These are phyloP conservation scores for Diaporthe vaccinii DNA, from an alignment of 2,329 filamentous ascomycete genomes.

Conservation along the genomic window DNA sequence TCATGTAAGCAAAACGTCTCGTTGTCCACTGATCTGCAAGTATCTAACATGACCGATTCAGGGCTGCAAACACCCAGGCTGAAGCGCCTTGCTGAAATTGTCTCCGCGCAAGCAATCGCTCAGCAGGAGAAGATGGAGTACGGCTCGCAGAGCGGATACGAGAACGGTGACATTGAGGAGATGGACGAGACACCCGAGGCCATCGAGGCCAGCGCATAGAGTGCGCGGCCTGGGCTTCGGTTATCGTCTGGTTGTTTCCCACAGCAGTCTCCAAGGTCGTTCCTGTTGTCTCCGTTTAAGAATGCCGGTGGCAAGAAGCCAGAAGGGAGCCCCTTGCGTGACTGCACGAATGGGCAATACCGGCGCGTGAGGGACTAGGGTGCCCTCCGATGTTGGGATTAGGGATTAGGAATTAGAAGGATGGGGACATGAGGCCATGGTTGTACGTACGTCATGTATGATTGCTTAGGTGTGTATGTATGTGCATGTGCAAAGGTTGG, in stretches of 20 bases:
- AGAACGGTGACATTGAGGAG: slow-evolving; percentile 60
- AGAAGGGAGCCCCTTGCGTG: slow-evolving; percentile 37
- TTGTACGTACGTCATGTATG: slow-evolving; percentile 39
- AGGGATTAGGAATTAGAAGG: slow-evolving; percentile 26
- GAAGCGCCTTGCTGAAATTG: slow-evolving; percentile 97
- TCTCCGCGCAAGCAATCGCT: slow-evolving; percentile 94
- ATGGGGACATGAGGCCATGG: slow-evolving; percentile 41
- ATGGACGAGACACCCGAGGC: slow-evolving; percentile 62
- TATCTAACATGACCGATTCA: slow-evolving; percentile 56
- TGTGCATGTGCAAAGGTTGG: slow-evolving; percentile 38
- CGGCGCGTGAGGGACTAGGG: slow-evolving; percentile 34
- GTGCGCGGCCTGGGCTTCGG: slow-evolving; percentile 44
- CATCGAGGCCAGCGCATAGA: slow-evolving; percentile 54
- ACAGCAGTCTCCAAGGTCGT: slow-evolving; percentile 46
- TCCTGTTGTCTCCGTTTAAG: slow-evolving; percentile 46
- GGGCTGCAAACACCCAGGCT: slow-evolving; percentile 96
- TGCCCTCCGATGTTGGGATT: slow-evolving; percentile 9
- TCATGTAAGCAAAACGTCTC: slow-evolving; percentile 78
- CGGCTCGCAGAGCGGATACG: slow-evolving; percentile 61
- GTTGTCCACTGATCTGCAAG: neutral
- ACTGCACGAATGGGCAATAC: slow-evolving; percentile 41
- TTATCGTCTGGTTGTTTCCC: slow-evolving; percentile 40
- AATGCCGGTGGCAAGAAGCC: slow-evolving; percentile 30
- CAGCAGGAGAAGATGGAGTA: slow-evolving; percentile 89
- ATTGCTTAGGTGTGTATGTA: slow-evolving; percentile 37